Conservation (phyloP, 208 protist genomes). For the Trichomonas gallinae region DNA sequence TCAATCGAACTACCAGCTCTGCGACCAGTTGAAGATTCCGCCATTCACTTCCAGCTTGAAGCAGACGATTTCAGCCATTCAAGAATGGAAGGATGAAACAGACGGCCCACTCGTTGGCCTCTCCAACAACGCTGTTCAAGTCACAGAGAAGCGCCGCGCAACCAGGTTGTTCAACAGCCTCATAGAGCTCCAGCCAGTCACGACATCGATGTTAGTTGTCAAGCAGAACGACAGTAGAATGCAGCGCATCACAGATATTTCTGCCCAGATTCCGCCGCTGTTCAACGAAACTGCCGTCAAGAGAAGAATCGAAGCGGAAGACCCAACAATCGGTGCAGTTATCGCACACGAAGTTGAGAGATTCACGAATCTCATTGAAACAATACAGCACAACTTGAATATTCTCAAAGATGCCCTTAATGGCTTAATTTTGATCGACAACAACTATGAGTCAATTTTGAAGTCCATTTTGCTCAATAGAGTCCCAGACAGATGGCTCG, state of each 20-base stretch:
- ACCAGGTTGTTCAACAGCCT: neutral
- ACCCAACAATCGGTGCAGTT: slow-evolving; percentile 65
- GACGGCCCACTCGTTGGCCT: neutral
- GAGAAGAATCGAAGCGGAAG: neutral
- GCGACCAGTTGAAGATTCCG: slow-evolving; percentile 44
- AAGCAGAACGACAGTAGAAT: neutral
- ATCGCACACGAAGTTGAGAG: slow-evolving; percentile 64
- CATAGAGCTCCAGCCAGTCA: neutral
- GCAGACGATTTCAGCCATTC: neutral
- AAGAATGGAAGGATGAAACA: neutral
- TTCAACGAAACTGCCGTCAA: neutral
- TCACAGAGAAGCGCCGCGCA: neutral
- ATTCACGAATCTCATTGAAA: slow-evolving; percentile 67
- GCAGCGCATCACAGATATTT: neutral
- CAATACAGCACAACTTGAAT: slow-evolving; percentile 64
- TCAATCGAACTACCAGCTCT: slow-evolving; percentile 47
- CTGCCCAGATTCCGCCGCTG: neutral
- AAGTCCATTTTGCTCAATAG: slow-evolving; percentile 45
- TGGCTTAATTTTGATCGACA: slow-evolving; percentile 56
- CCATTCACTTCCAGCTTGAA: neutral
- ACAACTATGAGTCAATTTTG: slow-evolving; percentile 54
- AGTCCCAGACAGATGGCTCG: slow-evolving; percentile 73
- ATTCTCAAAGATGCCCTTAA: slow-evolving; percentile 75
- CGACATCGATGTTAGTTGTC: neutral
- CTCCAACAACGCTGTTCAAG: neutral